phyloP scores from a whole-genome alignment of 306 rosid genomes.

The Cucumis hystrix region DNA sequence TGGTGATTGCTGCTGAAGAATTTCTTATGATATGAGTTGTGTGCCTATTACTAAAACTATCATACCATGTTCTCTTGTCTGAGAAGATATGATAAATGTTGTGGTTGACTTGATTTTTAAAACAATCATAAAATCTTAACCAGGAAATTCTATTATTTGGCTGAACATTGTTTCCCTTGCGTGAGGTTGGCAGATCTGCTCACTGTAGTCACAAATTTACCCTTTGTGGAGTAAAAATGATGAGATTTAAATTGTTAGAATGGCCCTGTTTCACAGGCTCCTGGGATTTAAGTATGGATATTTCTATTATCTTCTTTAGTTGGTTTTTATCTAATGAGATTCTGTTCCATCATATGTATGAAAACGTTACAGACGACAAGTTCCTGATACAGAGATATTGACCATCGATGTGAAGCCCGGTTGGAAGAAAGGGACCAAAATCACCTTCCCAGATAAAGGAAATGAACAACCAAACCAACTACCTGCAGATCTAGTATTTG shows the following conservation, averaged over 20 bases:
- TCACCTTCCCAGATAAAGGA: conserved; percentile 89
- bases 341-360: not conserved
- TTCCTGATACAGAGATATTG: conserved; percentile 63
- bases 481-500: conserved; percentile 77
- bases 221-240: not conserved
- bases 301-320: not conserved
- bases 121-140: not conserved
- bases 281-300: not conserved
- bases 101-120: not conserved
- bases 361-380: conserved; percentile 25
- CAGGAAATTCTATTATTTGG: not conserved
- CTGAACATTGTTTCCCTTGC: not conserved
- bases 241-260: not conserved
- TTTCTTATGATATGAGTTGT: not conserved
- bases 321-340: not conserved
- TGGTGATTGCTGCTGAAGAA: not conserved
- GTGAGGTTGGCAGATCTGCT: not conserved
- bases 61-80: not conserved
- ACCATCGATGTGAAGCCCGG: conserved; percentile 82
- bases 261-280: not conserved
- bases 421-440: conserved; percentile 95
- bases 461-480: conserved; percentile 63
- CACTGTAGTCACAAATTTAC: not conserved
- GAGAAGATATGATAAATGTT: not conserved
- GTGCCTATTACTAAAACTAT: not conserved